A percentile compares a stretch with the other conserved stretches of the same genome.
Conservation (phyloP, 2,329 filamentous ascomycete genomes). For the Colletotrichum chrysophilum region DNA sequence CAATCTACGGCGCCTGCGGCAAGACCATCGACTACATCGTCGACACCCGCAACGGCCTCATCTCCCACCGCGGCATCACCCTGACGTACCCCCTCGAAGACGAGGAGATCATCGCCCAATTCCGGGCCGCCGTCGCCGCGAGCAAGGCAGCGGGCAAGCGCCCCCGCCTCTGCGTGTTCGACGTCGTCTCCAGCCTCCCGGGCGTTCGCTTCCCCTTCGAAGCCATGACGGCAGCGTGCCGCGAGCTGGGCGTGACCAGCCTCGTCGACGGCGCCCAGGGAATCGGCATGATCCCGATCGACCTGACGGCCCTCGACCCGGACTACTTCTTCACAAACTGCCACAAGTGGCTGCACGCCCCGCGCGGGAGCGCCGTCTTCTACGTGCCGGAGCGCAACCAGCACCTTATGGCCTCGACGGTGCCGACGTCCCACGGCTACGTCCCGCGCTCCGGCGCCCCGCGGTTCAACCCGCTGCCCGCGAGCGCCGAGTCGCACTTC, state of each 20-base stretch:
- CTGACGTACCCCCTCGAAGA: constrained; percentile 75
- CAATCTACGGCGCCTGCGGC: constrained; percentile 79
- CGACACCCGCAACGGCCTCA: constrained; percentile 62
- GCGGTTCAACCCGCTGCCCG: constrained; percentile 47
- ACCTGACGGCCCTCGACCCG: constrained; percentile 70
- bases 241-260: constrained; percentile 70
- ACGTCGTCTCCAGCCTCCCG: constrained; percentile 80
- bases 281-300: constrained; percentile 77
- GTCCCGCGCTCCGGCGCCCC: constrained; percentile 42
- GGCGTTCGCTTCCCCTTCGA: constrained; percentile 84
- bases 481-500: constrained; percentile 60
- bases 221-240: constrained; percentile 66
- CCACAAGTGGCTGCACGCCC: constrained; percentile 89
- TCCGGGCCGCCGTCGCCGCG: constrained; percentile 62
- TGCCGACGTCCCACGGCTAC: constrained; percentile 85
- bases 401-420: constrained; percentile 70
- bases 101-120: constrained; percentile 65
- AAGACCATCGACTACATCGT: constrained; percentile 73
- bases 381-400: constrained; percentile 83
- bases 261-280: constrained; percentile 87
- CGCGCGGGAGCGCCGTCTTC: constrained; percentile 80
- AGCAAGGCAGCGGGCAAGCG: constrained; percentile 62
- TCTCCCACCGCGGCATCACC: constrained; percentile 58
- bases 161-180: constrained; percentile 75
- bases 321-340: constrained; percentile 90